These are phyloP conservation scores for Blastobotrys apis DNA, from an alignment of 1,139 yeast species.

Conservation along the genomic window DNA sequence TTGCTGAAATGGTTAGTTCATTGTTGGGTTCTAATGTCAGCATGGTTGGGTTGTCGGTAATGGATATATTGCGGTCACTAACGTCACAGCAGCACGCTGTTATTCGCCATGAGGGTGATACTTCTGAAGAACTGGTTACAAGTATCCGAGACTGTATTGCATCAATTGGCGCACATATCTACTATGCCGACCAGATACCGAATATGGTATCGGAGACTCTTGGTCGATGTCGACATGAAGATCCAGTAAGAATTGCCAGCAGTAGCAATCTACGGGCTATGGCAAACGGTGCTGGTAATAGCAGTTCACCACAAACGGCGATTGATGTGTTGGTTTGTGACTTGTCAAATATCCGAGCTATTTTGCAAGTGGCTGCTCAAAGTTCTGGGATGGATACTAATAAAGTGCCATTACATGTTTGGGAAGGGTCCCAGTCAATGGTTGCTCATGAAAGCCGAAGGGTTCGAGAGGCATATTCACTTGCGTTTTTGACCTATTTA, in stretches of 20 bases:
- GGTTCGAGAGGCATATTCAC: slow-evolving; percentile 28
- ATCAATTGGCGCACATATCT: slow-evolving; percentile 64
- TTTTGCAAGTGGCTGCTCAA: slow-evolving; percentile 15
- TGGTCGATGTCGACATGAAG: slow-evolving; percentile 20
- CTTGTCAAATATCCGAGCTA: slow-evolving; percentile 24
- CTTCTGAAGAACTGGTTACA: slow-evolving; percentile 21
- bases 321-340: slow-evolving; percentile 21
- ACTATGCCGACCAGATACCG: slow-evolving; percentile 75
- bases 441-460: slow-evolving; percentile 27
- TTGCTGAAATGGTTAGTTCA: slow-evolving; percentile 56
- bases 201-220: slow-evolving; percentile 59
- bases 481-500: slow-evolving; percentile 27
- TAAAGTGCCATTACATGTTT: slow-evolving; percentile 27
- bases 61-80: slow-evolving; percentile 68
- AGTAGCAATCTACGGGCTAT: slow-evolving; percentile 6
- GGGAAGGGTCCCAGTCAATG: slow-evolving; percentile 36
- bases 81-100: slow-evolving; percentile 54
- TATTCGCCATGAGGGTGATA: slow-evolving; percentile 28
- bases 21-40: slow-evolving; percentile 74
- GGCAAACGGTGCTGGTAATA: not conserved
- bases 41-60: slow-evolving; percentile 84
- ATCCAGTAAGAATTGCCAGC: slow-evolving; percentile 5
- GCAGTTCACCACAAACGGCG: not conserved
- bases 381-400: slow-evolving; percentile 13
- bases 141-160: slow-evolving; percentile 45